A percentile compares a stretch with the other conserved stretches of the same genome.
phyloP scores from a whole-genome alignment of 345 rosid genomes.

The Moricandia arvensis region DNA sequence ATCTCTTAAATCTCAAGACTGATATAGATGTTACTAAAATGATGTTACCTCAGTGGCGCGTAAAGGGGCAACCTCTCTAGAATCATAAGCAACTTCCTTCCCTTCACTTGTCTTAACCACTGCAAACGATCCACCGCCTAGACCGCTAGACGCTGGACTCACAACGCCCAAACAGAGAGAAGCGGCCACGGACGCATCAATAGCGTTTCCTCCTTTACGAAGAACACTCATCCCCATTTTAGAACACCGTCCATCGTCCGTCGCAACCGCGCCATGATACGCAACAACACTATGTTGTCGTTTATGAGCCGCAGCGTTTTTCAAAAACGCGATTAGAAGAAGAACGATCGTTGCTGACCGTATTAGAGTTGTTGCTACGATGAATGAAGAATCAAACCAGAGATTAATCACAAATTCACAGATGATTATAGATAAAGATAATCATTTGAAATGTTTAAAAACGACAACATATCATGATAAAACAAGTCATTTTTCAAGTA shows the following conservation, averaged over 20 bases:
- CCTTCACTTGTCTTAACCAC: constrained; percentile 40
- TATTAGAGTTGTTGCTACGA: constrained; percentile 5
- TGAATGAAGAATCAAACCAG: neutral
- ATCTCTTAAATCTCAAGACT: too few species aligned
- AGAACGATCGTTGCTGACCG: constrained; percentile 2
- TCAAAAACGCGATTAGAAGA: constrained; percentile 13
- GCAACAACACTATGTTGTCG: constrained; percentile 35
- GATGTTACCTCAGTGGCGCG: constrained; percentile 49
- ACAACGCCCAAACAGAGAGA: constrained; percentile 61
- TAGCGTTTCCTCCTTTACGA: constrained; percentile 51
- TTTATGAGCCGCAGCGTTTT: neutral
- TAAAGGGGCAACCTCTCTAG: constrained; percentile 64
- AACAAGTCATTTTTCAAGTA: neutral
- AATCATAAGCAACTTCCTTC: constrained; percentile 41
- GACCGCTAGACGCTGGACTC: constrained; percentile 56
- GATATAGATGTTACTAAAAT: neutral
- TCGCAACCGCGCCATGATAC: constrained; percentile 49
- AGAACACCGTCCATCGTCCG: constrained; percentile 58
- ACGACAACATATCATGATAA: neutral
- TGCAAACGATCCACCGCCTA: constrained; percentile 67
- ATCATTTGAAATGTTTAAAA: too few species aligned
- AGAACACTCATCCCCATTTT: constrained; percentile 40
- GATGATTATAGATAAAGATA: too few species aligned
- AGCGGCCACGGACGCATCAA: constrained; percentile 60
- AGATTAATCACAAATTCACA: neutral